Base-by-base conservation (phyloP, 805 yeast species). In the Metschnikowia orientalis region DNA sequence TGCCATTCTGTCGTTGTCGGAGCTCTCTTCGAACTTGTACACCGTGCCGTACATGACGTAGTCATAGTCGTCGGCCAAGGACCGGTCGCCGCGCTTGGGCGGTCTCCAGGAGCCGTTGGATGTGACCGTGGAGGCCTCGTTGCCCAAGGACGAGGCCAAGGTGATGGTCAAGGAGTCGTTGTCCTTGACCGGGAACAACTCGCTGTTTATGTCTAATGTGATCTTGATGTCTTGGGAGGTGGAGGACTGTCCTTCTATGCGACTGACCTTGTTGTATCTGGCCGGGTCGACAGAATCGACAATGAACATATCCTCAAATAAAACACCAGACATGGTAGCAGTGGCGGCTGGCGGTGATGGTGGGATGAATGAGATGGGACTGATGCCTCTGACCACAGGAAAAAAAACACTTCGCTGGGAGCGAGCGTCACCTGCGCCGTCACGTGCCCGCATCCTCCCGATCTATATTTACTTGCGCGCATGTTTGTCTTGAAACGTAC, bases 31-130 rank as follows among this genome's bases (percentile, higher is more conserved):
- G 55, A 92, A 92, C 59, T 90, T 89, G 70, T 92, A 92, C 28
- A 92, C 95, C 5, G 95, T 88, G 34, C 98, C 98, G 57, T 89
- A 79, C 97, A 92, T 90, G 45, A 92, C 97, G 52, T 92, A 92
- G 59, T 90, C 97, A 66, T 88, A 90, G 55, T 92, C 97, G 57
- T 90, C 97, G 46, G 96, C 95, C 51, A 90, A 71, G 5, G 94
- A 75, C 53, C 81, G 75, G 47, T 88, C 95, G 38, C 81, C 84
- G 8, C 83, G 73, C 59, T 75, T 83, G 27, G 95, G 95, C 6
- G 85, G 87, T 57, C 88, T 73, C 89, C 90, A 82, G 16, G 83
- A 75, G 12, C 82, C 81, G 45, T 77, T 69, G 17, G 72, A 61
- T 9, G 57, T 71, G 55, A 51, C 66, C 69, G 40, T 65, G 42